Conservation (phyloP, 139 green algal genomes). For the Chlamydomonas urium region DNA sequence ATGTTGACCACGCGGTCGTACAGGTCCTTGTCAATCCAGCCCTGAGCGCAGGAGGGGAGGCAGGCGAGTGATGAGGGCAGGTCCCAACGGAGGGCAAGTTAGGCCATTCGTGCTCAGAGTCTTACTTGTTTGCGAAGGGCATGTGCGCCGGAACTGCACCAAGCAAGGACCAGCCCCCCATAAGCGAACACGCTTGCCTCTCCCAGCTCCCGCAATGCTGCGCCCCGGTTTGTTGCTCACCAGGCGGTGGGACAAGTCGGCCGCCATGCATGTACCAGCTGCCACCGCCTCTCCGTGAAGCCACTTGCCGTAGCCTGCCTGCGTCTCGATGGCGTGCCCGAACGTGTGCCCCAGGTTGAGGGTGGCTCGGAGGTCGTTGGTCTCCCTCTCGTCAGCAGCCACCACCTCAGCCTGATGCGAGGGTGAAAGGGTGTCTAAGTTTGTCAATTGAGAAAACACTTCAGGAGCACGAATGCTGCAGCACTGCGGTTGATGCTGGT, state of each 20-base stretch:
- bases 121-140: too few relatives aligned
- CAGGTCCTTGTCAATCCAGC: constrained; percentile 87
- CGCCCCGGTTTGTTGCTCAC: constrained; percentile 40
- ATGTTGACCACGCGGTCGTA: constrained; percentile 62
- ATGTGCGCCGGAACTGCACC: too few relatives aligned
- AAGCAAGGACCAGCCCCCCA: too few relatives aligned
- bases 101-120: too few relatives aligned
- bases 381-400: constrained; percentile 89
- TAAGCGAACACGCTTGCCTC: too few relatives aligned
- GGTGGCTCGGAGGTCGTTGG: constrained; percentile 76
- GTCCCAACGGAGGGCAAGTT: too few relatives aligned
- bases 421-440: too few relatives aligned
- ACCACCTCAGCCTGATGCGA: constrained; percentile 63
- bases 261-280: constrained; percentile 92
- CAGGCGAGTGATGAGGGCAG: too few relatives aligned
- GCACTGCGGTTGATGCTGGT: too few relatives aligned
- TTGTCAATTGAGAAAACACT: too few relatives aligned
- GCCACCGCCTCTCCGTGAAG: constrained; percentile 90
- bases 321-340: constrained; percentile 96
- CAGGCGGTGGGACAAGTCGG: constrained; percentile 83
- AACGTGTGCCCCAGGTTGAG: constrained; percentile 99
- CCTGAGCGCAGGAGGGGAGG: constrained; percentile 32
- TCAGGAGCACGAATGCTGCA: too few relatives aligned
- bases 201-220: too few relatives aligned
- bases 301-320: constrained; percentile 49